phyloP scores from a whole-genome alignment of 345 rosid species.

The Lepidium sativum region DNA sequence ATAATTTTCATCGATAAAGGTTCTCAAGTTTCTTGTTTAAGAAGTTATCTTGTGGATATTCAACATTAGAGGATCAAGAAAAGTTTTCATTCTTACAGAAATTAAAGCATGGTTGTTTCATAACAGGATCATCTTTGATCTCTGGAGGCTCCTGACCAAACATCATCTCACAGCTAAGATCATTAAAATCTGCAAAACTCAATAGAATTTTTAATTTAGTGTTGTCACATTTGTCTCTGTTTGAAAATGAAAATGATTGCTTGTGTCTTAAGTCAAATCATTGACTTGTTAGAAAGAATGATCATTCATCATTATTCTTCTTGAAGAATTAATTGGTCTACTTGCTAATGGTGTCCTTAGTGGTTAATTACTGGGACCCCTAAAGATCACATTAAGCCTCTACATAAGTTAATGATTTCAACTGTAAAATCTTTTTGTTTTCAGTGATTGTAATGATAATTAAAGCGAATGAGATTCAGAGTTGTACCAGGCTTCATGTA shows the following conservation, averaged over 20 bases:
- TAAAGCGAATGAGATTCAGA: slow-evolving; percentile 16
- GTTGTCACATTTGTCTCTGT: background rate
- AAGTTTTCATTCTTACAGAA: slow-evolving; percentile 43
- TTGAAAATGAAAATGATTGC: slow-evolving; percentile 5
- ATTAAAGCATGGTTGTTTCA: slow-evolving; percentile 76
- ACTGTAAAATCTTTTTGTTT: background rate
- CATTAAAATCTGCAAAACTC: slow-evolving; percentile 72
- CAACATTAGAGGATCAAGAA: background rate
- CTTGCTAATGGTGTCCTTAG: slow-evolving; percentile 47
- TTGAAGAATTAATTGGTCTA: slow-evolving; percentile 31
- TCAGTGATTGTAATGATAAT: background rate
- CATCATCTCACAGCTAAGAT: slow-evolving; percentile 91
- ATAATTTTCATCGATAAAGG: background rate
- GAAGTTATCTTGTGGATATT: background rate
- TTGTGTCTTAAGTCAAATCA: slow-evolving; percentile 7
- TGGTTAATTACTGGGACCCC: slow-evolving; percentile 57
- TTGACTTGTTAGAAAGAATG: slow-evolving; percentile 6
- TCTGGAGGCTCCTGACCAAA: slow-evolving; percentile 80
- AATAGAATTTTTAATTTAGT: background rate
- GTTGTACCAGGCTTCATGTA: slow-evolving; percentile 78
- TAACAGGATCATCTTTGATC: slow-evolving; percentile 60
- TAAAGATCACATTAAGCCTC: slow-evolving; percentile 38
- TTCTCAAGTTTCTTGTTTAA: background rate
- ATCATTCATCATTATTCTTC: slow-evolving; percentile 22
- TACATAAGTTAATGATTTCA: slow-evolving; percentile 30